A percentile compares a stretch with the other conserved stretches of the same genome.
phyloP scores from a whole-genome alignment of 2,329 filamentous ascomycete genomes.

The Plectosphaerella cucumerina region DNA sequence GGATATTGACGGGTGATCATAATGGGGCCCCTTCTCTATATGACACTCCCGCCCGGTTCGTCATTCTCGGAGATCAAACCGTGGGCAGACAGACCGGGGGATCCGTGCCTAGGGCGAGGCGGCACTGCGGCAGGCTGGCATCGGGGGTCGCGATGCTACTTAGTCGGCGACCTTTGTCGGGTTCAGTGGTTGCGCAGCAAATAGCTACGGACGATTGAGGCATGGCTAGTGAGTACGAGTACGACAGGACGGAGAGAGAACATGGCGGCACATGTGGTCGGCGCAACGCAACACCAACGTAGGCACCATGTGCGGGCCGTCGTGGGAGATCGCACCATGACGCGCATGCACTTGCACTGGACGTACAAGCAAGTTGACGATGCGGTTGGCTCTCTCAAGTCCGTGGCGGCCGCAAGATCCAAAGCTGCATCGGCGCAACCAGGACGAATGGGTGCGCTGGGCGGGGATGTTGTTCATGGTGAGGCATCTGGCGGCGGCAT shows the following conservation, averaged over 20 bases:
- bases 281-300: not conserved
- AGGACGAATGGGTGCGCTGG: no score
- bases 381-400: no score
- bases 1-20: conserved; percentile 10
- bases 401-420: no score
- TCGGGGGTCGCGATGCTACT: conserved; percentile 2
- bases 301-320: not conserved
- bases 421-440: no score
- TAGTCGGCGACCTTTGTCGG: no score
- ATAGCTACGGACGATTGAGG: no score
- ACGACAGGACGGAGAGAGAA: no score
- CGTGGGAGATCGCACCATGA: not conserved
- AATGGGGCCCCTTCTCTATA: conserved; percentile 10
- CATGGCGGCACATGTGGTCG: not conserved
- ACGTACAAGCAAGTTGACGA: no score
- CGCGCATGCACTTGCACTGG: not conserved
- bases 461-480: no score
- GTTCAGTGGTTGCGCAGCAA: no score
- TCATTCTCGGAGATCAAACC: conserved; percentile 7
- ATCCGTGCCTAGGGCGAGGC: not conserved
- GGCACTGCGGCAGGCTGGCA: conserved; percentile 3
- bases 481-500: no score
- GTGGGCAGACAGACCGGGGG: conserved; percentile 1
- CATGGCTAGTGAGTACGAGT: not conserved
- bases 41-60: conserved; percentile 8